Evolutionary conservation across 169 alveolate genomes (phyloP), one percentile per base, ranked within the genome.

Genomic region (Plasmodium inui): DNA sequence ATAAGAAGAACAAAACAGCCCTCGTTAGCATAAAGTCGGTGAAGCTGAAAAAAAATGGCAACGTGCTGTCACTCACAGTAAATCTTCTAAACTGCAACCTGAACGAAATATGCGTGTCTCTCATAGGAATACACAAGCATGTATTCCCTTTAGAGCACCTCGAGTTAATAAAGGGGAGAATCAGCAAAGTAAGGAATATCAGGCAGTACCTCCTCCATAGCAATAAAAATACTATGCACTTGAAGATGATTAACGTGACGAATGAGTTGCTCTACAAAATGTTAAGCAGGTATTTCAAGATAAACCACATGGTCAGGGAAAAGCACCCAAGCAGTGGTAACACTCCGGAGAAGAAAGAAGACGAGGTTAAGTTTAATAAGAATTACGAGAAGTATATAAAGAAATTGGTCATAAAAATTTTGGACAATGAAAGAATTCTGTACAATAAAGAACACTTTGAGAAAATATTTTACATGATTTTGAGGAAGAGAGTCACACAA

Each of bases 361-460:
- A 57, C 39, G 28, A 30, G 6, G 8, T 32, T 8, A n/a, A 17
- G 28, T 55, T 61, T 57, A 89, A 89, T 67, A 89, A 73, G 22
- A 89, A 89, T 79, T 89, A 89, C 82, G 90, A 89, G 71, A 89
- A 67, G 30, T 89, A 89, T 79, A 19, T 89, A 89, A 89, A 89
- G 79, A 89, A 79, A 17, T 57, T 89, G 72, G 71, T 89, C 50
- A 79, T 61, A 26, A 89, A 89, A 79, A 89, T 89, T 14, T 79
- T 89, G 34, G 89, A 89, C 39, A 12, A 89, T 53, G 94, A 89
- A 73, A 89, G 79, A 89, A 89, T 70, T 17, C 72, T 79, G 50
- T 89, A 89, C 72, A 79, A 53, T 39, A 89, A 89, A 39, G 94
- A 89, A 79, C 90, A 89, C 39, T 89, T 89, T 79, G 94, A 89